A percentile compares a stretch with the other conserved stretches of the same genome.
Evolutionary conservation across 495 filamentous ascomycete genomes (phyloP).

Genomic region (Trichodelitschia bisporula): DNA sequence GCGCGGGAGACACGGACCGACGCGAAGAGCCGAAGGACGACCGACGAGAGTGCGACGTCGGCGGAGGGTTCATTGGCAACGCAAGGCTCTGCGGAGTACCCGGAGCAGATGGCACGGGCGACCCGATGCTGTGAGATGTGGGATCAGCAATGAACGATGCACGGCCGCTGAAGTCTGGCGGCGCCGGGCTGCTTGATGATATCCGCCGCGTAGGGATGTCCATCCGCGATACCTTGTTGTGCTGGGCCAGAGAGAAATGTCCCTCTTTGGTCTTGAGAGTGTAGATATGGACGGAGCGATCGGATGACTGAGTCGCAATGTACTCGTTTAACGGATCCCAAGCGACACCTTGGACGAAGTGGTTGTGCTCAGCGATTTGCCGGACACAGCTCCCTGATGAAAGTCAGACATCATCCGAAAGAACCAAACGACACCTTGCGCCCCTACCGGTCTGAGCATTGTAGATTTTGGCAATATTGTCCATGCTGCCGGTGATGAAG

Average conservation of each 20-base stretch:
- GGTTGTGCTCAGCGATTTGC: constrained; percentile 95
- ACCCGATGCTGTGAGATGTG: constrained; percentile 35
- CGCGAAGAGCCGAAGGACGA: constrained; percentile 91
- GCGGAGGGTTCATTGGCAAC: constrained; percentile 91
- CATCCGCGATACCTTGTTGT: constrained; percentile 57
- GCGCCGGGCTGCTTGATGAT: constrained; percentile 79
- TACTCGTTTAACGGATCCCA: constrained; percentile 98
- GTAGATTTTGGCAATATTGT: constrained; percentile 93
- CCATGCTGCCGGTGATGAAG: constrained; percentile 98
- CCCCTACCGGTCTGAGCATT: constrained; percentile 69
- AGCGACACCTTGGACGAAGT: constrained; percentile 95
- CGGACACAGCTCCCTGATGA: constrained; percentile 59
- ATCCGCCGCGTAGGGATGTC: constrained; percentile 78
- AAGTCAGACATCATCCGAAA: constrained; percentile 1
- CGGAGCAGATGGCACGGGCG: constrained; percentile 73
- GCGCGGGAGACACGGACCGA: constrained; percentile 82
- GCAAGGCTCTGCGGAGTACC: constrained; percentile 82
- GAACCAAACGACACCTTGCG: not conserved
- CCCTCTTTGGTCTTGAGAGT: constrained; percentile 90
- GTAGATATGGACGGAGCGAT: constrained; percentile 94
- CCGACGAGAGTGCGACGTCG: constrained; percentile 68
- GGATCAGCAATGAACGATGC: constrained; percentile 32
- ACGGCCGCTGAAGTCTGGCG: constrained; percentile 42
- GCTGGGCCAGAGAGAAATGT: constrained; percentile 64
- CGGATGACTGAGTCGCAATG: constrained; percentile 92